These are phyloP conservation scores for Suillus paluster DNA, from an alignment of 768 basidiomycete genomes.

Conservation along the genomic window DNA sequence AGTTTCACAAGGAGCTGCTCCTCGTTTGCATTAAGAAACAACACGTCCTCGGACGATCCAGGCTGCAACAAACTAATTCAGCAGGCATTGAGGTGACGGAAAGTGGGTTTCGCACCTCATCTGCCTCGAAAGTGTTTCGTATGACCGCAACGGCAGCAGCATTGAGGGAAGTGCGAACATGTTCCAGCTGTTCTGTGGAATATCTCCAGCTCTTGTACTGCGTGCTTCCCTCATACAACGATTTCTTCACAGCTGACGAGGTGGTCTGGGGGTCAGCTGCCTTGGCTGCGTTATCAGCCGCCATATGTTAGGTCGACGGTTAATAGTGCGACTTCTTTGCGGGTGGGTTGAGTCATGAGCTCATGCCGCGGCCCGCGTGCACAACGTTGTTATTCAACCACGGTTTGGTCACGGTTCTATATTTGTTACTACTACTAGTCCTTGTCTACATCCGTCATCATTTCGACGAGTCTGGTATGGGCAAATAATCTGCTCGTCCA, in stretches of 20 bases:
- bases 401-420: neutral
- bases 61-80: slow-evolving; percentile 46
- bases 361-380: neutral
- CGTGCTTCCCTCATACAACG: slow-evolving; percentile 78
- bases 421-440: neutral
- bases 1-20: slow-evolving; percentile 88
- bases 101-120: slow-evolving; percentile 57
- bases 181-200: slow-evolving; percentile 65
- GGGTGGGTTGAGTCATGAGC: neutral
- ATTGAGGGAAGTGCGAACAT: slow-evolving; percentile 72
- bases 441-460: neutral
- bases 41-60: slow-evolving; percentile 72
- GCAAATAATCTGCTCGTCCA: neutral
- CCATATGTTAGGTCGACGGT: slow-evolving; percentile 6
- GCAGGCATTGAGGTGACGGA: slow-evolving; percentile 1
- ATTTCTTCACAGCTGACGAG: slow-evolving; percentile 23
- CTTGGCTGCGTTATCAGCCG: slow-evolving; percentile 8
- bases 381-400: neutral
- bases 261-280: neutral
- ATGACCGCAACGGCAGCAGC: slow-evolving; percentile 77
- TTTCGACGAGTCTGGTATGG: neutral
- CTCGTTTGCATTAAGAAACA: slow-evolving; percentile 80
- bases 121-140: slow-evolving; percentile 73
- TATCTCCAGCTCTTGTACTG: slow-evolving; percentile 91
- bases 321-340: slow-evolving; percentile 2